Evolutionary conservation across 129 eudicot species (phyloP).

Genomic region (Cynara cardunculus): DNA sequence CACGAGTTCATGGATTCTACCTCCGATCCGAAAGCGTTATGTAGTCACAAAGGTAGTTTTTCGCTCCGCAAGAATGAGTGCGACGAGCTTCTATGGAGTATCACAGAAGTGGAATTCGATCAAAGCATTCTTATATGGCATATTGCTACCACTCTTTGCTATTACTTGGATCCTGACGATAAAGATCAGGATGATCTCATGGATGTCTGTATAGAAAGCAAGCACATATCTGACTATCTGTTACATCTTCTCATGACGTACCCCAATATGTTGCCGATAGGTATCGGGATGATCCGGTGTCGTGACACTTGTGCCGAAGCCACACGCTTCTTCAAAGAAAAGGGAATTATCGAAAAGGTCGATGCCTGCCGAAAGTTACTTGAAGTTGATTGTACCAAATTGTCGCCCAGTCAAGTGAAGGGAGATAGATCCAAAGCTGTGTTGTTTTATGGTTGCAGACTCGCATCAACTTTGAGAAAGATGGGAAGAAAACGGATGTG

Average conservation of each 20-base stretch:
- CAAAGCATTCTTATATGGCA: conserved; percentile 57
- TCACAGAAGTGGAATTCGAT: conserved; percentile 28
- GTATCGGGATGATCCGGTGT: conserved; percentile 41
- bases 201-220: conserved; percentile 20
- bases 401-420: conserved; percentile 27
- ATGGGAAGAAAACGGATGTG: conserved; percentile 21
- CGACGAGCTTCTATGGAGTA: conserved; percentile 18
- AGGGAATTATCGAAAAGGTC: background rate
- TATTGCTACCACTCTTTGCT: conserved; percentile 55
- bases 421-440: conserved; percentile 46
- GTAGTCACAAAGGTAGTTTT: conserved; percentile 23
- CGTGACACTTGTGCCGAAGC: conserved; percentile 47
- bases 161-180: conserved; percentile 21
- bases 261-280: conserved; percentile 43
- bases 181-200: background rate
- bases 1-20: background rate
- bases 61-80: background rate
- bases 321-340: conserved; percentile 24
- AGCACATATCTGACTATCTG: conserved; percentile 36
- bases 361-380: conserved; percentile 33
- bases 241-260: conserved; percentile 30
- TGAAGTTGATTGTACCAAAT: conserved; percentile 21
- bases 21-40: conserved; percentile 8
- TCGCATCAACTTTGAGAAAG: conserved; percentile 17
- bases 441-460: conserved; percentile 34